Evolutionary conservation across 2,329 filamentous ascomycete species (phyloP).

Genomic region (Paraphaeosphaeria minitans): DNA sequence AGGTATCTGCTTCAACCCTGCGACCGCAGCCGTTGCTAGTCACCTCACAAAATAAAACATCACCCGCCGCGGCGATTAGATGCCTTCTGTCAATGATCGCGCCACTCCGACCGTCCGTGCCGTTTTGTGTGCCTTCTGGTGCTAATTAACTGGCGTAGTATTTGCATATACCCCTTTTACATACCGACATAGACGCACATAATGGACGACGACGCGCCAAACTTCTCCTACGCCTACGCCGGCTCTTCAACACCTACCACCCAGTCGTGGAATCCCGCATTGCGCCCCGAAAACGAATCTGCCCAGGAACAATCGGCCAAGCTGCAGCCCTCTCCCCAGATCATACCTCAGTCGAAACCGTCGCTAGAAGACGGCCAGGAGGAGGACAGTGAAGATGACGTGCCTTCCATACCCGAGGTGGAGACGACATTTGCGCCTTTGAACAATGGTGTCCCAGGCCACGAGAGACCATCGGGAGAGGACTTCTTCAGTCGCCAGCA

Average conservation of each 20-base stretch:
- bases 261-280: conserved; percentile 61
- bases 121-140: conserved; percentile 9
- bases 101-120: conserved; percentile 15
- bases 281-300: conserved; percentile 51
- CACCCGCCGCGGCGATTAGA: background rate
- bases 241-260: conserved; percentile 26
- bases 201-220: conserved; percentile 47
- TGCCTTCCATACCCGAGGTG: conserved; percentile 12
- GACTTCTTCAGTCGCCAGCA: conserved; percentile 45
- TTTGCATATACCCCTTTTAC: conserved; percentile 43
- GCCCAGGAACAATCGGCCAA: conserved; percentile 19
- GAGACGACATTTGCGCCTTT: conserved; percentile 10
- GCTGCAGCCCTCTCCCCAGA: conserved; percentile 19
- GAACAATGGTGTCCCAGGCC: conserved; percentile 12
- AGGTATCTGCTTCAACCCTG: background rate
- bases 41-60: background rate
- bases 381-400: conserved; percentile 23
- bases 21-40: background rate
- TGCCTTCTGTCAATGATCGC: conserved; percentile 12
- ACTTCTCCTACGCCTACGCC: conserved; percentile 49
- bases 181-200: conserved; percentile 28
- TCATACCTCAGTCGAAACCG: conserved; percentile 15
- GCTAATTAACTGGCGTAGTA: conserved; percentile 36
- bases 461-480: conserved; percentile 32
- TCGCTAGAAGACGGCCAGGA: conserved; percentile 22